Evolutionary conservation across 2,329 filamentous ascomycete genomes (phyloP).

Genomic region (Aureobasidium sp.): DNA sequence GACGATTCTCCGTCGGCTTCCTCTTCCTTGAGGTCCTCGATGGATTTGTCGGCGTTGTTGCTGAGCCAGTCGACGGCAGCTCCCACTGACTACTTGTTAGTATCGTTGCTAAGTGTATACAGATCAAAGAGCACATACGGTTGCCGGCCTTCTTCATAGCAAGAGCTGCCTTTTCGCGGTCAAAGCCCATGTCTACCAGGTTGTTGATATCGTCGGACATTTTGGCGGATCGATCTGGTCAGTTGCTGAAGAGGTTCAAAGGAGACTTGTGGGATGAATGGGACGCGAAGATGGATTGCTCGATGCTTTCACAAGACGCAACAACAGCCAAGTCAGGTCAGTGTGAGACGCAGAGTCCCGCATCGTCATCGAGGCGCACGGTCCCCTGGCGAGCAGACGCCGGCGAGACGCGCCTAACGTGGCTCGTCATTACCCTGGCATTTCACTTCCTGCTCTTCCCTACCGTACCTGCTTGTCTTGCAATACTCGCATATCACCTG

Average conservation of each 20-base stretch:
- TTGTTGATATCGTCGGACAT: conserved; percentile 51
- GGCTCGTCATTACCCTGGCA: too few species aligned
- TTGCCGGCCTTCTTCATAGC: conserved; percentile 79
- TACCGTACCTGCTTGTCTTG: too few species aligned
- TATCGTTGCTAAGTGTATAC: neutral
- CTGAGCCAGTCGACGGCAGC: conserved; percentile 93
- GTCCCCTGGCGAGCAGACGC: too few species aligned
- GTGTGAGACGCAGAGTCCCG: too few species aligned
- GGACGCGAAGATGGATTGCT: neutral
- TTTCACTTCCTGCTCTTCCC: too few species aligned
- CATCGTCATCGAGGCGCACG: too few species aligned
- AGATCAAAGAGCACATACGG: conserved; percentile 48
- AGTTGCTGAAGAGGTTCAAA: neutral
- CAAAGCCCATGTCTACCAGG: conserved; percentile 68
- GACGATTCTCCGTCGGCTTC: conserved; percentile 38
- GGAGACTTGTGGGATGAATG: neutral
- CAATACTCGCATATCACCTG: conserved; percentile 6
- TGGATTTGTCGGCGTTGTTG: conserved; percentile 75
- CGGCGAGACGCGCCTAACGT: too few species aligned
- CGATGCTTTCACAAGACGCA: neutral
- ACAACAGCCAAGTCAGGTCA: neutral
- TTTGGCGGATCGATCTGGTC: conserved; percentile 17
- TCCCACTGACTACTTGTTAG: conserved; percentile 52
- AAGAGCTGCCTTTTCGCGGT: conserved; percentile 70
- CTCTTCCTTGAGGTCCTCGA: conserved; percentile 66